Evolutionary conservation across 208 protist genomes (phyloP), one percentile per base, ranked within the genome.

Genomic region (Acanthamoeba rhysodes): DNA sequence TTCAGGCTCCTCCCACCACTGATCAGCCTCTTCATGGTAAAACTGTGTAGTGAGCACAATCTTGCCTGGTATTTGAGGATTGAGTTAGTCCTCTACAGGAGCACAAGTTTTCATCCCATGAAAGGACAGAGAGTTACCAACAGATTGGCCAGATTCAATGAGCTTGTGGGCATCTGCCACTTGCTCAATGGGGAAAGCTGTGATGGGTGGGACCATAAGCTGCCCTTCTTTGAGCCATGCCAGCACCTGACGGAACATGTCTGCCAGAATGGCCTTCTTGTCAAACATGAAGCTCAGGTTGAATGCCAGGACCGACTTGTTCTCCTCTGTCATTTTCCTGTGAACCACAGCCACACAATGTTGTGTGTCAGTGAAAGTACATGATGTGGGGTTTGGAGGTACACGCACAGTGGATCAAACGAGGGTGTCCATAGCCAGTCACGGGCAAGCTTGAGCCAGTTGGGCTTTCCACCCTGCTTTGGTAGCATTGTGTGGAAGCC

Each of bases 261-360:
- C 45, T 27, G 45, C 32, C 34, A 87, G 78, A 14, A 87, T 37
- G 1, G 34, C n/a, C 29, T 87, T 87, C 78, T 87, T 87, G 34
- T 87, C 45, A 27, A 87, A 87, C 78, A 87, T 87, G 78, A 87
- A 87, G 78, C 78, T 87, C 16, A 87, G 78, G 78, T 87, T 87
- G 78, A 87, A 87, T 18, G 78, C 78, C 45, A 87, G 78, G 2
- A 87, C 78, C 3, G 78, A 87, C 41, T 53, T 34, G 41, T 87
- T 87, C 45, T 87, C 78, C n/a, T 59, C 50, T 14, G 78, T 87
- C 78, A 87, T 87, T 9, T 87, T 87, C 37, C 78, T 87, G 18
- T 59, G 9, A 0, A 7, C 74, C 22, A 22, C 74, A n/a, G n/a
- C 18, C 14, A 27, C 24, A 8, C 7, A n/a, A 29, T 29, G 3